Evolutionary conservation across 2,329 filamentous ascomycete genomes (phyloP).

Genomic region (Aspergillus quadrilineatus): DNA sequence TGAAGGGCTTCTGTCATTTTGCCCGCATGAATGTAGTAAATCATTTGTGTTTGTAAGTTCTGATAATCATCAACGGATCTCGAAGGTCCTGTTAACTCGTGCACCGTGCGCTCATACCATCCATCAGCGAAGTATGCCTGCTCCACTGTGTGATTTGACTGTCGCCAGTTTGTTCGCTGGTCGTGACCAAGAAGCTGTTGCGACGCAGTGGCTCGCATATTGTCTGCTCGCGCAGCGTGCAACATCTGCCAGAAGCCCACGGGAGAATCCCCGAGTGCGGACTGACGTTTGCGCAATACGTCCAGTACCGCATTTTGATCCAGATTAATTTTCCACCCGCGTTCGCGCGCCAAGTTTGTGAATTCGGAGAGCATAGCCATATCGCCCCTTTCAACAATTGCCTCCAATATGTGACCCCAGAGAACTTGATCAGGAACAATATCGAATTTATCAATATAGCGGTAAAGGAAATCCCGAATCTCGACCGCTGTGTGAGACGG

Average conservation of each 20-base stretch:
- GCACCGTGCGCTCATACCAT: conserved; percentile 35
- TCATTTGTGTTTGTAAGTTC: conserved; percentile 38
- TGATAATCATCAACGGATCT: conserved; percentile 34
- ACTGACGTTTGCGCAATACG: conserved; percentile 34
- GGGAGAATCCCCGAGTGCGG: conserved; percentile 35
- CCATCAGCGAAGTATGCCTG: conserved; percentile 17
- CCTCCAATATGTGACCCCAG: conserved; percentile 42
- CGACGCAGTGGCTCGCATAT: conserved; percentile 32
- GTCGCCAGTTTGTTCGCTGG: conserved; percentile 29
- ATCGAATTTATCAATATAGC: conserved; percentile 36
- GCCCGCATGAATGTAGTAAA: conserved; percentile 38
- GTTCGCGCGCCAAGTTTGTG: conserved; percentile 29
- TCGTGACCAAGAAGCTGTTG: conserved; percentile 39
- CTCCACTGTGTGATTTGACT: conserved; percentile 28
- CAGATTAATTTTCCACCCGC: conserved; percentile 35
- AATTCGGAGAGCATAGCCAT: conserved; percentile 33
- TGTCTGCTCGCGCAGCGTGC: conserved; percentile 36
- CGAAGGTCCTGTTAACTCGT: conserved; percentile 25
- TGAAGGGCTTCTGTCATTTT: conserved; percentile 33
- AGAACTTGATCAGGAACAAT: conserved; percentile 40
- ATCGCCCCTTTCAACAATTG: conserved; percentile 41
- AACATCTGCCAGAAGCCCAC: conserved; percentile 44
- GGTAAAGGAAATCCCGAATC: conserved; percentile 38
- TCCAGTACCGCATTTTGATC: conserved; percentile 32
- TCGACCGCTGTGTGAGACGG: conserved; percentile 34